These are phyloP conservation scores for Eimeria maxima DNA, from an alignment of 169 alveolate species.

Conservation along the genomic window DNA sequence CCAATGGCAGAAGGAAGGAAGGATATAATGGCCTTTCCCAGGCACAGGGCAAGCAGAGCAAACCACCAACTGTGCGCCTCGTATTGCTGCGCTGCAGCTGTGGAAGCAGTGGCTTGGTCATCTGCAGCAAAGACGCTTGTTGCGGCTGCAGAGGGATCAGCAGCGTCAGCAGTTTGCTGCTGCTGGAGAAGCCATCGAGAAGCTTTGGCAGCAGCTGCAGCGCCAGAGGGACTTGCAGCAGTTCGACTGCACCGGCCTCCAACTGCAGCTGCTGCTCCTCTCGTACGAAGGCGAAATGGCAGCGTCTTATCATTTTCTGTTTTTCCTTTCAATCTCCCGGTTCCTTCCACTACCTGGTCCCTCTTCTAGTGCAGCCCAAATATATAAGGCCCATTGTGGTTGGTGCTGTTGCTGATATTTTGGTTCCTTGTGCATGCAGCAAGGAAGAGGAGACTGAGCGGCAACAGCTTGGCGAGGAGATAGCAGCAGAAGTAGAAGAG, in stretches of 20 bases:
- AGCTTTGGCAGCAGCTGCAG: constrained; percentile 66
- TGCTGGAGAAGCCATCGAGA: constrained; percentile 25
- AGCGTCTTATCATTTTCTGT: background rate
- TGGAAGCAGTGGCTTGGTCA: constrained; percentile 78
- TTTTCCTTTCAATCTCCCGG: background rate
- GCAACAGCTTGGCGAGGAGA: constrained; percentile 39
- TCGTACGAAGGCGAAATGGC: background rate
- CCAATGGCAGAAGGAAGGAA: background rate
- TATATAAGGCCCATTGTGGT: background rate
- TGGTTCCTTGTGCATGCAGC: background rate
- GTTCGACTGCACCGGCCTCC: constrained; percentile 33
- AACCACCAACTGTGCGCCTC: background rate
- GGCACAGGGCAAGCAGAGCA: background rate
- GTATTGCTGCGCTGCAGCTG: constrained; percentile 36
- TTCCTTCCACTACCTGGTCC: background rate
- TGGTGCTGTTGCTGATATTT: constrained; percentile 28
- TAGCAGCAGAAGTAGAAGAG: constrained; percentile 58
- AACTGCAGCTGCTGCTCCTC: constrained; percentile 46
- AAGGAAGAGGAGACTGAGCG: constrained; percentile 27
- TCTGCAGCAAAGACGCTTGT: constrained; percentile 66
- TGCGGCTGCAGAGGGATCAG: constrained; percentile 77
- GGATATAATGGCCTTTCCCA: background rate
- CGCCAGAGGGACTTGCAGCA: constrained; percentile 29
- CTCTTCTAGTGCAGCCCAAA: background rate
- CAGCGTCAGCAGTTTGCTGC: constrained; percentile 68